These are phyloP conservation scores for Borovskyia barvae DNA, from an alignment of 208 protist genomes.

Conservation along the genomic window DNA sequence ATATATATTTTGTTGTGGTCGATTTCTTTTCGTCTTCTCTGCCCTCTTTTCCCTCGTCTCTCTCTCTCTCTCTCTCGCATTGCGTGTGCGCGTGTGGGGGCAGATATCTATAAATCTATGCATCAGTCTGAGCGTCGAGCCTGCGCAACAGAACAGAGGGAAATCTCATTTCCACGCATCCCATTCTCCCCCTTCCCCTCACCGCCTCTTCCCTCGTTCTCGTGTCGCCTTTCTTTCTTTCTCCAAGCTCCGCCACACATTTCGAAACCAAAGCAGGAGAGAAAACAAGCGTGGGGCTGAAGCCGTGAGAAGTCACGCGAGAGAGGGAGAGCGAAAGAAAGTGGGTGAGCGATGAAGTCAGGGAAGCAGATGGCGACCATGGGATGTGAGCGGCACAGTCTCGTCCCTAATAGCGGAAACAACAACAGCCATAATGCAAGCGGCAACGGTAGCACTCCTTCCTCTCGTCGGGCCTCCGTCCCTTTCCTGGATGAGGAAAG, in stretches of 20 bases:
- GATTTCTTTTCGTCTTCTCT: neutral
- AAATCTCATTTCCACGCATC: too few species aligned
- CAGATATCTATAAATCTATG: too few species aligned
- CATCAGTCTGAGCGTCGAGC: too few species aligned
- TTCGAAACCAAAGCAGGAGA: too few species aligned
- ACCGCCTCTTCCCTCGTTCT: neutral
- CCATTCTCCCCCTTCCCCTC: too few species aligned
- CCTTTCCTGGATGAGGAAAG: conserved; percentile 45
- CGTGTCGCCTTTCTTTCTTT: conserved; percentile 5
- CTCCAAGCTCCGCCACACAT: too few species aligned
- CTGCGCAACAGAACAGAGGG: too few species aligned
- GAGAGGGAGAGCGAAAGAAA: too few species aligned
- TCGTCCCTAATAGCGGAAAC: neutral
- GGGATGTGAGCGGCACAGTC: conserved; percentile 22
- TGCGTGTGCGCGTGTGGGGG: neutral
- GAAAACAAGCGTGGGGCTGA: too few species aligned
- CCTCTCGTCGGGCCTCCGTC: conserved; percentile 11
- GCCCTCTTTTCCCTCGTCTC: neutral
- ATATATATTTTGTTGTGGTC: neutral
- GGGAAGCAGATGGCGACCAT: neutral
- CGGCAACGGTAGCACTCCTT: neutral
- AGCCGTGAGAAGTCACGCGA: too few species aligned
- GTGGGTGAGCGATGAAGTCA: conserved; percentile 13
- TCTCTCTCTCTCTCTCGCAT: neutral
- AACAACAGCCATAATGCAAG: neutral